A percentile compares a stretch with the other conserved stretches of the same genome.
Evolutionary conservation across 1,139 yeast species (phyloP).

Genomic region (Suhomyces anneliseae): DNA sequence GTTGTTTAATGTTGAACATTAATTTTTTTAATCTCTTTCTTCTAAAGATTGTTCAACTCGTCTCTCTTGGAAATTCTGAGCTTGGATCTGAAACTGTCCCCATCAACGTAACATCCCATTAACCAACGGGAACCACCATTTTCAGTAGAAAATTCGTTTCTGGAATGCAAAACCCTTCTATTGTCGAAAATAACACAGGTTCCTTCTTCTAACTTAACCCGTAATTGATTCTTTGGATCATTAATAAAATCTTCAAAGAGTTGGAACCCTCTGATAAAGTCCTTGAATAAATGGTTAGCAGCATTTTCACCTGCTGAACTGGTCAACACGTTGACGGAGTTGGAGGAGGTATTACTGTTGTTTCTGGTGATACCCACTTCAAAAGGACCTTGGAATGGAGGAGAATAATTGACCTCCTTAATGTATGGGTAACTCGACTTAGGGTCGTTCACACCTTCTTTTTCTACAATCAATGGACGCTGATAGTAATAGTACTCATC

Average conservation of each 20-base stretch:
- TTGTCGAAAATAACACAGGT: conserved; percentile 73
- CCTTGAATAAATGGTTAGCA: conserved; percentile 37
- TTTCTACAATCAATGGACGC: conserved; percentile 67
- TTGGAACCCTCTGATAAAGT: conserved; percentile 59
- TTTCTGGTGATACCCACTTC: conserved; percentile 51
- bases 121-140: conserved; percentile 67
- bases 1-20: too few relatives aligned
- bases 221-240: conserved; percentile 54
- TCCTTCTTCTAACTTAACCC: conserved; percentile 59
- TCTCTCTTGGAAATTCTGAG: conserved; percentile 35
- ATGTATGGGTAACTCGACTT: conserved; percentile 39
- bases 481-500: conserved; percentile 64
- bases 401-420: conserved; percentile 70
- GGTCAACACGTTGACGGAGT: conserved; percentile 7
- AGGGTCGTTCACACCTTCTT: conserved; percentile 31
- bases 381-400: conserved; percentile 84
- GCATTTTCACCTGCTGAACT: conserved; percentile 24
- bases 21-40: background rate
- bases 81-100: conserved; percentile 69
- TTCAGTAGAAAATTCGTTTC: conserved; percentile 55
- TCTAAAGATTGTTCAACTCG: background rate
- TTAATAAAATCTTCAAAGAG: conserved; percentile 62
- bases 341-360: conserved; percentile 14
- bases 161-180: conserved; percentile 69
- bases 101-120: conserved; percentile 76